A percentile compares a stretch with the other conserved stretches of the same genome.
These are phyloP conservation scores for Suillus clintonianus DNA, from an alignment of 768 basidiomycete genomes.

Conservation along the genomic window DNA sequence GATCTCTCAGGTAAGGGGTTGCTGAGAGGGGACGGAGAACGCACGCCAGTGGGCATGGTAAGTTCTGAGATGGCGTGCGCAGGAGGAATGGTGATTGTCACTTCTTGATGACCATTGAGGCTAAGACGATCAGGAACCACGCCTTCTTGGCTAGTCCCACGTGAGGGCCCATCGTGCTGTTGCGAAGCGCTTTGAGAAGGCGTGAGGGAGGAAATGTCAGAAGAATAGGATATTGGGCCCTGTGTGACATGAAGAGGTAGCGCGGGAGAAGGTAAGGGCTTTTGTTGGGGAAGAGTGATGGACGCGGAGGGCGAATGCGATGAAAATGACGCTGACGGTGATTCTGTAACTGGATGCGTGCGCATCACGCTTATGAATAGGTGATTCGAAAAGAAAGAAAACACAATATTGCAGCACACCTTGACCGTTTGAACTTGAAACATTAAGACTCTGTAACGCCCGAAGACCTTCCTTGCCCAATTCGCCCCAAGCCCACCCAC, in stretches of 20 bases:
- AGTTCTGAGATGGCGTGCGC: conserved; percentile 30
- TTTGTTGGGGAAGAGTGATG: conserved; percentile 2
- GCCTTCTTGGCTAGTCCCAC: conserved; percentile 17
- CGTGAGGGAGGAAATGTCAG: conserved; percentile 64
- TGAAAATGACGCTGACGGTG: conserved; percentile 3
- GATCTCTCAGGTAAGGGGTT: not conserved
- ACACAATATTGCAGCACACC: conserved; percentile 1
- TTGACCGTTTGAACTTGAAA: not conserved
- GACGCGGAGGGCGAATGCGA: conserved; percentile 3
- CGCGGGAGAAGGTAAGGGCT: conserved; percentile 9
- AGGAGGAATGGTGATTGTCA: conserved; percentile 24
- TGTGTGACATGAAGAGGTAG: conserved; percentile 7
- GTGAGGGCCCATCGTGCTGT: conserved; percentile 21
- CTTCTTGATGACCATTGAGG: conserved; percentile 6
- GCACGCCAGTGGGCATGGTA: conserved; percentile 23
- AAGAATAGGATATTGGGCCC: conserved; percentile 34
- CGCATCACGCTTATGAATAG: not conserved
- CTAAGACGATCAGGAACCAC: conserved; percentile 6
- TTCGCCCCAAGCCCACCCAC: conserved; percentile 68
- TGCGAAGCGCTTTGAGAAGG: conserved; percentile 83
- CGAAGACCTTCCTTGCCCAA: conserved; percentile 62
- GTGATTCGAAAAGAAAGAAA: not conserved
- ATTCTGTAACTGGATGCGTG: not conserved
- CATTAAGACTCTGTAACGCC: conserved; percentile 20
- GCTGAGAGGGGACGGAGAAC: conserved; percentile 2